Percentiles rank a stretch among this genome's conserved stretches.
Evolutionary conservation across 2,329 filamentous ascomycete species (phyloP).

Genomic region (Cryoendolithus antarcticus): DNA sequence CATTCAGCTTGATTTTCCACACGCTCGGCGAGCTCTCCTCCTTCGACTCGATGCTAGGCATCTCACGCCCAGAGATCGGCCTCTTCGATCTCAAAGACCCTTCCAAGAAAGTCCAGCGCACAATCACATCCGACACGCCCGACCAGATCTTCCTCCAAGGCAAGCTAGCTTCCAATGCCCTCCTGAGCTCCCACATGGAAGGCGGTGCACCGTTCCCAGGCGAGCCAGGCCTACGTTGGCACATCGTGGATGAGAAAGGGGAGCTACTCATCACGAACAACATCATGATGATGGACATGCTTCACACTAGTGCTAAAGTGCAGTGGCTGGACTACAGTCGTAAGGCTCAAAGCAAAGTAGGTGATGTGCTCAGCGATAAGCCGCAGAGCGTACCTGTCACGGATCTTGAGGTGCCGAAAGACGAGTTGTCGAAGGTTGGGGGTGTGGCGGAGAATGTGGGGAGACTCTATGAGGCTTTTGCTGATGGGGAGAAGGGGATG

Average conservation of each 20-base stretch:
- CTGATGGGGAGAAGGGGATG: not conserved
- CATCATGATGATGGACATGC: conserved; percentile 1
- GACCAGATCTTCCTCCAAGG: conserved; percentile 34
- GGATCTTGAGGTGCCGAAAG: conserved; percentile 1
- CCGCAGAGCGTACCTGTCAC: not conserved
- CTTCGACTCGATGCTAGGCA: conserved; percentile 30
- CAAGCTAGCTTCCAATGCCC: conserved; percentile 27
- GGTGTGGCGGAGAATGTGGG: conserved; percentile 2
- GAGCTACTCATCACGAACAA: conserved; percentile 24
- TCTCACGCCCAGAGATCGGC: conserved; percentile 32
- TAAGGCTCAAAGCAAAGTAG: too few relatives aligned
- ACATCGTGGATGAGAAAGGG: conserved; percentile 36
- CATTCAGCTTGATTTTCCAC: not conserved
- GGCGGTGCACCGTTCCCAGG: conserved; percentile 39
- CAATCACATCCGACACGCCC: conserved; percentile 24
- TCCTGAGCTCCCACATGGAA: conserved; percentile 34
- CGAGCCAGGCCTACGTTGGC: conserved; percentile 36
- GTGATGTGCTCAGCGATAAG: too few relatives aligned
- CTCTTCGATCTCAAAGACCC: conserved; percentile 24
- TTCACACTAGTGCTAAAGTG: conserved; percentile 2
- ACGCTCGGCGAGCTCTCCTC: conserved; percentile 8
- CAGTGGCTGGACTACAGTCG: conserved; percentile 1
- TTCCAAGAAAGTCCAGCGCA: conserved; percentile 24
- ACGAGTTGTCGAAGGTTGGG: not conserved
- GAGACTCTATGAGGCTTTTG: conserved; percentile 4